Evolutionary conservation across 2,329 filamentous ascomycete genomes (phyloP).

Genomic region (Aspergillus cejpii): DNA sequence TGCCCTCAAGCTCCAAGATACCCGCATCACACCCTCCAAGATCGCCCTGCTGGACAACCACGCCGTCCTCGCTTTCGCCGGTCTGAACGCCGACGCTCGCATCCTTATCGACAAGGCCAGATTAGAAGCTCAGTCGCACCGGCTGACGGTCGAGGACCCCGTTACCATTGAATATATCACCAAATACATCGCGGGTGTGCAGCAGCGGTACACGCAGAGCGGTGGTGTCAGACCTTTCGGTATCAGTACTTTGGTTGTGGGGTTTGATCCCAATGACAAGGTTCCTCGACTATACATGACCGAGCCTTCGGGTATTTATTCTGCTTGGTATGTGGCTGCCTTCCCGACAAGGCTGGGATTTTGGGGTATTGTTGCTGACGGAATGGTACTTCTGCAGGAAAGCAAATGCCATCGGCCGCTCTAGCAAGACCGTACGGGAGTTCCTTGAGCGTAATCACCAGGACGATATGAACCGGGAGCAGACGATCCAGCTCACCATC

Average conservation of each 20-base stretch:
- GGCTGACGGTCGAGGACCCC: conserved; percentile 93
- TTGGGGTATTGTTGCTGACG: conserved; percentile 14
- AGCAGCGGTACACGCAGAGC: conserved; percentile 98
- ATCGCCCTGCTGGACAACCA: conserved; percentile 94
- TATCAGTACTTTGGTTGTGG: conserved; percentile 94
- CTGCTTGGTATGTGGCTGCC: conserved; percentile 67
- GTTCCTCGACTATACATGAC: conserved; percentile 92
- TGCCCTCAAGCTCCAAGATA: conserved; percentile 99
- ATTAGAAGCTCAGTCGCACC: conserved; percentile 93
- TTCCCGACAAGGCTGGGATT: neutral
- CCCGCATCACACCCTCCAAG: conserved; percentile 97
- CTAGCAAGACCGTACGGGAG: conserved; percentile 97
- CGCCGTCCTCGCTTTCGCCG: conserved; percentile 93
- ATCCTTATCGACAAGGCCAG: conserved; percentile 98
- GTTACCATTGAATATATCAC: conserved; percentile 99
- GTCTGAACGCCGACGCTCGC: conserved; percentile 93
- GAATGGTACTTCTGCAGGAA: conserved; percentile 58
- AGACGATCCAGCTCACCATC: conserved; percentile 93
- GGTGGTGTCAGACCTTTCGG: conserved; percentile 98
- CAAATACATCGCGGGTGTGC: conserved; percentile 95
- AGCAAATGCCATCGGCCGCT: conserved; percentile 96
- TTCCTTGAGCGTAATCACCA: conserved; percentile 99
- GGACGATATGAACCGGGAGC: conserved; percentile 92
- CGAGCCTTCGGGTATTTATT: conserved; percentile 98
- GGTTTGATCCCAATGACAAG: conserved; percentile 91